Evolutionary conservation across 345 rosid species (phyloP).

Genomic region (Heritiera littoralis): DNA sequence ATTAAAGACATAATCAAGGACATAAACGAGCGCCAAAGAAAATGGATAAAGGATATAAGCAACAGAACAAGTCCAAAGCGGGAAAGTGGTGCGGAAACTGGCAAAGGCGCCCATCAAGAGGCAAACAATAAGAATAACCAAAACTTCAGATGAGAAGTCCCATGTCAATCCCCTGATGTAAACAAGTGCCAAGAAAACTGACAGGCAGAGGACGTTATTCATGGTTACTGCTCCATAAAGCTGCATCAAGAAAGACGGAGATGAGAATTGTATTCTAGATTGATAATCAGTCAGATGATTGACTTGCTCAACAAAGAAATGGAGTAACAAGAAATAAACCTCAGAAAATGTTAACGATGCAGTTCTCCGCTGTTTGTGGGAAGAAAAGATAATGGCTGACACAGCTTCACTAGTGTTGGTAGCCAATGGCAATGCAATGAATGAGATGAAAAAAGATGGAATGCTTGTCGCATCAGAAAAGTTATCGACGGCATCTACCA

Average conservation of each 20-base stretch:
- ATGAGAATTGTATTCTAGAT: background rate
- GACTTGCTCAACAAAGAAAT: background rate
- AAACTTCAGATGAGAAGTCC: constrained; percentile 95
- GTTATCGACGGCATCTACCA: constrained; percentile 89
- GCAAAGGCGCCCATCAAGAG: constrained; percentile 74
- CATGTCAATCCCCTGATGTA: constrained; percentile 73
- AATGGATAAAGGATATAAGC: constrained; percentile 77
- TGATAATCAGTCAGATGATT: background rate
- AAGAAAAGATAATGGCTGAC: constrained; percentile 87
- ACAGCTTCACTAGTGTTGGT: constrained; percentile 89
- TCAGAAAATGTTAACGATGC: constrained; percentile 90
- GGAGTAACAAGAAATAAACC: constrained; percentile 44
- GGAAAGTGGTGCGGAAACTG: constrained; percentile 84
- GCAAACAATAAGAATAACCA: constrained; percentile 78
- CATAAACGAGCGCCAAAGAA: constrained; percentile 82
- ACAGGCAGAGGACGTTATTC: constrained; percentile 84
- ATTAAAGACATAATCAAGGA: constrained; percentile 73
- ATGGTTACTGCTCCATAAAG: constrained; percentile 86
- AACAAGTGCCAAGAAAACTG: constrained; percentile 85
- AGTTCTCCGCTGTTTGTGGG: constrained; percentile 73
- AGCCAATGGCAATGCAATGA: constrained; percentile 86
- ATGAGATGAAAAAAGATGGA: constrained; percentile 94
- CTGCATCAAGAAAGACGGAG: constrained; percentile 43
- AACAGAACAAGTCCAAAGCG: constrained; percentile 78
- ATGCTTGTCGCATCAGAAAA: constrained; percentile 89